These are phyloP conservation scores for Microcera coccophila DNA, from an alignment of 2,329 filamentous ascomycete species.

Conservation along the genomic window DNA sequence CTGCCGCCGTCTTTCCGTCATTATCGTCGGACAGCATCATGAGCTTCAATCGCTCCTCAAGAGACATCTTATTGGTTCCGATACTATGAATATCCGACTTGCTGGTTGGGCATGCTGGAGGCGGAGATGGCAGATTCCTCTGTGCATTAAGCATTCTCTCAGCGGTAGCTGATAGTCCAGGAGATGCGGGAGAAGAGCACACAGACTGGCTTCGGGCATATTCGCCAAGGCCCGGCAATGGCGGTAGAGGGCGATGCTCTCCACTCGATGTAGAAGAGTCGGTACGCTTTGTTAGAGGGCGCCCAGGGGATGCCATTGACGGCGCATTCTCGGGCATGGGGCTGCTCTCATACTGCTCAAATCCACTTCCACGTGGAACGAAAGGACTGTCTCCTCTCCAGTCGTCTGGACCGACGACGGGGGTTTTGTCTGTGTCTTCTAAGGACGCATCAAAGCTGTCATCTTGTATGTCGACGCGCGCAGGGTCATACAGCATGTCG, in stretches of 20 bases:
- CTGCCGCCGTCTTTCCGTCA: conserved; percentile 54
- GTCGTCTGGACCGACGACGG: conserved; percentile 94
- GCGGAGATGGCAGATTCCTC: conserved; percentile 68
- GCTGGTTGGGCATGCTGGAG: conserved; percentile 59
- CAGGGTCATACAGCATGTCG: conserved; percentile 50
- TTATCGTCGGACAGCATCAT: conserved; percentile 80
- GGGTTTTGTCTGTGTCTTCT: conserved; percentile 94
- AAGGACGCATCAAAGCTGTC: conserved; percentile 95
- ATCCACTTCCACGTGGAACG: conserved; percentile 24
- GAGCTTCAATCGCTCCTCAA: conserved; percentile 80
- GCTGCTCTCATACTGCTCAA: conserved; percentile 58
- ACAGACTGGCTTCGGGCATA: conserved; percentile 37
- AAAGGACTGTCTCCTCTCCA: conserved; percentile 73
- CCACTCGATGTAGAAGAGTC: conserved; percentile 75
- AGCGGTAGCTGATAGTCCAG: conserved; percentile 64
- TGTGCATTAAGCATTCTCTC: conserved; percentile 66
- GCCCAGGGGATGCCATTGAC: conserved; percentile 41
- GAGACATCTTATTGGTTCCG: conserved; percentile 69
- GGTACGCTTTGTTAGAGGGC: conserved; percentile 58
- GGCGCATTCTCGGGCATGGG: conserved; percentile 57
- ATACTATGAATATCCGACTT: conserved; percentile 78
- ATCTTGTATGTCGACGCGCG: conserved; percentile 47
- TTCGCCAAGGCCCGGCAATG: conserved; percentile 63
- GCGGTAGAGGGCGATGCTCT: conserved; percentile 80
- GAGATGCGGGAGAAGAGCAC: conserved; percentile 53